These are phyloP conservation scores for Phytophthora sp. DNA, from an alignment of 352 stramenopile genomes.

Conservation along the genomic window DNA sequence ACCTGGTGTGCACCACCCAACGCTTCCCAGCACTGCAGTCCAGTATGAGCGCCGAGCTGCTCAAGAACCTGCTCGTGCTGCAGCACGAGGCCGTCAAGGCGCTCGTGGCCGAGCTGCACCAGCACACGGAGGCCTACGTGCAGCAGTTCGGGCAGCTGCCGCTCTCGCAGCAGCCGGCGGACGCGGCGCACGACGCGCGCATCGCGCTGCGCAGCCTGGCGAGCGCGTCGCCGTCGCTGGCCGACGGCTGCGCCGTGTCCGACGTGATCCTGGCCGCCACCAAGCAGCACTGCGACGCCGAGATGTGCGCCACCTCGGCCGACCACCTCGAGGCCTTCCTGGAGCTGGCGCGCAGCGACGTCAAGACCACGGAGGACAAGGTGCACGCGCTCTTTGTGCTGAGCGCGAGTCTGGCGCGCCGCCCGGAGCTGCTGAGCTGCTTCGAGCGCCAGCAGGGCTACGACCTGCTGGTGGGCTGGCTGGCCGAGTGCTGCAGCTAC, in stretches of 20 bases:
- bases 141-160: constrained; percentile 60
- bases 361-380: constrained; percentile 59
- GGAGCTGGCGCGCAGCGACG: constrained; percentile 29
- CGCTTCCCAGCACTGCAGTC: too few species aligned
- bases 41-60: constrained; percentile 41
- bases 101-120: constrained; percentile 62
- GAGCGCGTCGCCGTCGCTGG: constrained; percentile 18
- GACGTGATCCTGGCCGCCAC: constrained; percentile 43
- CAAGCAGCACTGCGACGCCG: constrained; percentile 43
- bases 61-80: constrained; percentile 68
- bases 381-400: constrained; percentile 66
- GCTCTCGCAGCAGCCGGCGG: constrained; percentile 35
- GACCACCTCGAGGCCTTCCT: constrained; percentile 52
- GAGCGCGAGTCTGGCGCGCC: constrained; percentile 46
- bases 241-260: constrained; percentile 49
- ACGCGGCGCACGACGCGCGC: constrained; percentile 14
- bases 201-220: constrained; percentile 42
- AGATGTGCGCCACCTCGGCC: constrained; percentile 41
- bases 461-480: constrained; percentile 63
- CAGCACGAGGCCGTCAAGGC: constrained; percentile 53
- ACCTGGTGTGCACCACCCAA: too few species aligned
- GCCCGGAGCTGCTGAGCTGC: constrained; percentile 32
- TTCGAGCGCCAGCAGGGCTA: constrained; percentile 74
- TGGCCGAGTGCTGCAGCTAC: constrained; percentile 51
- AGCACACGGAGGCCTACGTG: constrained; percentile 71